Evolutionary conservation across 1,139 yeast genomes (phyloP), one percentile per base, ranked within the genome.

Genomic region (Komagataea norvegica): DNA sequence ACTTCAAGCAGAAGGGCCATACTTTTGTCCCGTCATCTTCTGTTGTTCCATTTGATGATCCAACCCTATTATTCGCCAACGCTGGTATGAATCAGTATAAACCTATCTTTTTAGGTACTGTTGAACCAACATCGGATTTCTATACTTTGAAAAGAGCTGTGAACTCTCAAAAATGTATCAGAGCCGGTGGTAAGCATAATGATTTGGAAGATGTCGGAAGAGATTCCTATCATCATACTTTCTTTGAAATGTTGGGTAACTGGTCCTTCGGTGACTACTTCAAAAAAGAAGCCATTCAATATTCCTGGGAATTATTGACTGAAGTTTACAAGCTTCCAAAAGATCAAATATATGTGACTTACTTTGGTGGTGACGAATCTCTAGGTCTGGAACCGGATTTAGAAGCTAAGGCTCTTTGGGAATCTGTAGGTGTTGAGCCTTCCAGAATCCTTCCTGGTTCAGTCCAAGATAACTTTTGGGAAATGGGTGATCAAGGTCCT

Each of bases 401-500:
- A 46, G 98, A 91, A 65, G 96, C 98, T 40, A 85, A 84, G 60
- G 68, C 83, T 51, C 68, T 79, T 47, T 91, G 99, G 99, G 66
- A 71, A 47, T 75, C 73, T 26, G 83, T 82, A 29, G 99, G 99
- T 50, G 95, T 91, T 42, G 74, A 79, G 23, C 95, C 86, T 50
- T 91, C 82, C 60, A 97, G 88, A 60, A 89, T 91, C 52, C 69
- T 91, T 50, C 95, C 96, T 18, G 99, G 98, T 42, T 70, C 79
- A 49, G 85, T 80, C 39, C 70, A 79, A 59, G 99, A 91, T 61
- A 91, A 91, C 68, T 91, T 91, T 64, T 91, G 99, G 99, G 99
- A 93, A 70, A 91, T 91, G 99, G 99, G 99, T 53, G 99, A 93
- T 59, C 97, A 89, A 68, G 99, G 99, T 49, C 99, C 99, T 32